Base-by-base conservation (phyloP, 192 early-diverging fungal species). In the Coemansia guatemalensis region DNA sequence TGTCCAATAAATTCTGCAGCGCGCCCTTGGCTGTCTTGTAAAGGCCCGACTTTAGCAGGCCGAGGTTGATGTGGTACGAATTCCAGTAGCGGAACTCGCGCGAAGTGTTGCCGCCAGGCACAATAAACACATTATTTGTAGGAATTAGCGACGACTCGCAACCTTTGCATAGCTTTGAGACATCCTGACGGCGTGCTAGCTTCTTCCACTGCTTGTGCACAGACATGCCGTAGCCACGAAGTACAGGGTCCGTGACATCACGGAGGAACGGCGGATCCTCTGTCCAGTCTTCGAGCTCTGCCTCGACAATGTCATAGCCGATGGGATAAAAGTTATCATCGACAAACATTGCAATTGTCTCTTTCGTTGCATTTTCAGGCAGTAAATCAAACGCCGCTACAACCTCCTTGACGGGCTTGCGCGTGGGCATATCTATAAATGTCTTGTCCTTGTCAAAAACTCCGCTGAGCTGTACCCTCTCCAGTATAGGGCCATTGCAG, bases 1-100 rank as follows among this genome's bases (percentile, higher is more conserved):
- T 69, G 58, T 87, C 84, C 48, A 88, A 61, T 48, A 89, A 83
- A 67, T 91, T 89, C 33, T 82, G 75, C 51, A 91, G 83, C 70
- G 87, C 82, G 48, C 84, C 73, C 39, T 60, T 75, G 4, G 84
- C 83, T n/a, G 85, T 84, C n/a, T 83, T 67, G 68, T 69, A 69
- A 44, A 88, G 68, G 7, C 85, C 85, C 12, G 84, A 84, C 18
- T 81, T 58, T 12, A 86, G 60, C 51, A 91, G 60, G 5, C 89
- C 89, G 26, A 86, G 58, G 30, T 87, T 75, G 20, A 88, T 81
- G 62, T 88, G 89, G 73, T 82, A 91, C 24, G 82, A 78, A 66
- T 91, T 85, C 89, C 88, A 89, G 73, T 91, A 91, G 62, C 85
- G 87, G 61, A 83, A 78, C 74, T 91, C 89, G 58, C 89, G 80